Evolutionary conservation across 306 rosid species (phyloP), one percentile per base, ranked within the genome.

Genomic region (Lathyrus oleraceus): DNA sequence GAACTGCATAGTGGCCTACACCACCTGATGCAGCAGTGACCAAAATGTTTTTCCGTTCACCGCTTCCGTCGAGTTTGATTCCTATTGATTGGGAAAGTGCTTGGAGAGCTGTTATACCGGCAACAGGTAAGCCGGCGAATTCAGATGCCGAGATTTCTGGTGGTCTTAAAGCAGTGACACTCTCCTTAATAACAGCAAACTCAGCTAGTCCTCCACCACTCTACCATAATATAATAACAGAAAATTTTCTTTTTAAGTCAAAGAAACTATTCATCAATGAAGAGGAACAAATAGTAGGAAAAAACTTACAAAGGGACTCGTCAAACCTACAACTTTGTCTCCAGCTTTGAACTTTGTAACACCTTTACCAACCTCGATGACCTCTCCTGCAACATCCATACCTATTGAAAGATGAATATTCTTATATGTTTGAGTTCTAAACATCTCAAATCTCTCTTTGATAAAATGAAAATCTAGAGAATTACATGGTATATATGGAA

Each of bases 1-100:
- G 97, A 68, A 92, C 85, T 1, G 90, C 96, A 45, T 87, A 87
- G 23, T 85, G 95, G 6, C 96, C 97, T 32, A 91, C 94, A 21
- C 97, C 97, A 6, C 97, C 96, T 1, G 90, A 92, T 67, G 96
- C 96, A 14, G 96, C 98, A 9, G 98, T 92, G 53, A 92, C 20
- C 79, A 92, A 67, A 51, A 92, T 51, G 79, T 86, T 92, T 30
- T 71, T 71, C 51, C 58, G 70, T 27, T 70, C 71, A 0, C 91
- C 85, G 12, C 63, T 81, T 64, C 87, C 81, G 5, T 87, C 86
- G 10, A 90, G 88, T 35, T 84, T 85, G 66, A 92, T 38, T 27
- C 83, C 87, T 0, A 74, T 83, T 14, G 68, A 53, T 73, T 83
- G 72, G 17, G 96, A 78, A 72, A 92, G 65, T n/a, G 87, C 86